These are phyloP conservation scores for Wickerhamiella alocasiicola DNA, from an alignment of 805 yeast genomes.

Conservation along the genomic window DNA sequence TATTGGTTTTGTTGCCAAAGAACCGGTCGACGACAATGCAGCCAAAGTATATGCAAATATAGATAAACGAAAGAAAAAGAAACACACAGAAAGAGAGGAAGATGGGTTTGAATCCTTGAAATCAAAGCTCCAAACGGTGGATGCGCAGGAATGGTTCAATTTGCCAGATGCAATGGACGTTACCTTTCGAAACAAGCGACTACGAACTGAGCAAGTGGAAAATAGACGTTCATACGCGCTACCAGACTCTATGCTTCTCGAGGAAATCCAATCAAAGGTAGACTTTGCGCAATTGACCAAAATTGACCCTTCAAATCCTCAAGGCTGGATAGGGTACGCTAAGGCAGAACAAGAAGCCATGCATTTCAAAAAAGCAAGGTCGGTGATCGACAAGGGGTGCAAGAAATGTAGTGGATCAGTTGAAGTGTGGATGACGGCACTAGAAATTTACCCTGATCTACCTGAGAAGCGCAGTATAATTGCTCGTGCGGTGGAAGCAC, in stretches of 20 bases:
- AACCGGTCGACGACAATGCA: constrained; percentile 61
- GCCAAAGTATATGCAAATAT: constrained; percentile 53
- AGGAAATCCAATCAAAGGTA: constrained; percentile 24
- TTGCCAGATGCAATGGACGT: constrained; percentile 84
- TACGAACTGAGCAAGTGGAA: constrained; percentile 46
- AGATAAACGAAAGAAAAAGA: constrained; percentile 38
- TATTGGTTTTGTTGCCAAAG: constrained; percentile 35
- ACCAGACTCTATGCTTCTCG: constrained; percentile 44
- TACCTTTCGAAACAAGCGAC: constrained; percentile 66
- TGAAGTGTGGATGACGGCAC: constrained; percentile 71
- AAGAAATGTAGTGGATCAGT: constrained; percentile 50
- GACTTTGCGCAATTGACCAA: constrained; percentile 41
- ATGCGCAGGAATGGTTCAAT: constrained; percentile 42
- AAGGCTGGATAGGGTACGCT: constrained; percentile 81
- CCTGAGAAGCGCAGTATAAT: constrained; percentile 43
- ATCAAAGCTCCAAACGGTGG: too few relatives aligned
- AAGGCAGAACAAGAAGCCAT: constrained; percentile 57
- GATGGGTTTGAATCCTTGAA: too few relatives aligned
- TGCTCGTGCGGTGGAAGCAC: constrained; percentile 49
- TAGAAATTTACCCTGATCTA: constrained; percentile 41
- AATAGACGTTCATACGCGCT: constrained; percentile 67
- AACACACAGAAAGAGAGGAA: constrained; percentile 9
- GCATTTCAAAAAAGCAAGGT: constrained; percentile 44
- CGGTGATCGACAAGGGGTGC: constrained; percentile 64
- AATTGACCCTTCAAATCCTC: constrained; percentile 59